Conservation (phyloP, 2,329 filamentous ascomycete species). For the Fusarium oxysporum region DNA sequence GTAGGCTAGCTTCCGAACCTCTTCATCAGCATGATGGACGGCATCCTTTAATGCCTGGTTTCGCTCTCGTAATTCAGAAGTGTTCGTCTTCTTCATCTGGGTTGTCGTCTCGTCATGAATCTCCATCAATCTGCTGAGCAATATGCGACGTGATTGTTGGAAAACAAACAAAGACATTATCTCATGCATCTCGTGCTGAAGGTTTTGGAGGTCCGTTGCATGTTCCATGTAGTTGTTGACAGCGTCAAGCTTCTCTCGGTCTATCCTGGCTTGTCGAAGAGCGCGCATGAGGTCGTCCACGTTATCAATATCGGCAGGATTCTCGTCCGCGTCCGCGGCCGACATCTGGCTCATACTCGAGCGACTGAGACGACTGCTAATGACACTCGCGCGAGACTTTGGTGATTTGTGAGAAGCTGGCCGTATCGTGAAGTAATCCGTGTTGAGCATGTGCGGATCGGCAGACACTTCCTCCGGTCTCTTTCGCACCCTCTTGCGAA, state of each 20-base stretch:
- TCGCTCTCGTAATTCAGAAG: conserved; percentile 53
- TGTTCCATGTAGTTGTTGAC: conserved; percentile 85
- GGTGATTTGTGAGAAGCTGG: conserved; percentile 58
- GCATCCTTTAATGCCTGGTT: conserved; percentile 79
- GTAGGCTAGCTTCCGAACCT: conserved; percentile 84
- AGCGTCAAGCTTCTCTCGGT: conserved; percentile 90
- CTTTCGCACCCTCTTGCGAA: conserved; percentile 79
- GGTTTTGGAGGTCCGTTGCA: conserved; percentile 79
- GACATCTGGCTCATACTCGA: conserved; percentile 53
- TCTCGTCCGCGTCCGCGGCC: conserved; percentile 61
- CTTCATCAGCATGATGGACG: conserved; percentile 79
- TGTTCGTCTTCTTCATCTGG: conserved; percentile 54
- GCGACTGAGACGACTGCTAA: conserved; percentile 51
- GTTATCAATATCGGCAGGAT: conserved; percentile 69
- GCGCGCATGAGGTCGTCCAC: conserved; percentile 76
- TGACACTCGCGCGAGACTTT: conserved; percentile 49
- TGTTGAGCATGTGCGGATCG: conserved; percentile 75
- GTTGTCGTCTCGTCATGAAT: conserved; percentile 59
- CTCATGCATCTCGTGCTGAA: conserved; percentile 82
- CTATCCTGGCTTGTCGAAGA: conserved; percentile 78
- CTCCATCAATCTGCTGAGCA: conserved; percentile 77
- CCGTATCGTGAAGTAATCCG: conserved; percentile 84
- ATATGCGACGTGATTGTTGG: conserved; percentile 83
- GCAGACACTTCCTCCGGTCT: conserved; percentile 56
- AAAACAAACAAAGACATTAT: conserved; percentile 91